Conservation (phyloP, 2,329 filamentous ascomycete genomes). For the Alternaria sp. region DNA sequence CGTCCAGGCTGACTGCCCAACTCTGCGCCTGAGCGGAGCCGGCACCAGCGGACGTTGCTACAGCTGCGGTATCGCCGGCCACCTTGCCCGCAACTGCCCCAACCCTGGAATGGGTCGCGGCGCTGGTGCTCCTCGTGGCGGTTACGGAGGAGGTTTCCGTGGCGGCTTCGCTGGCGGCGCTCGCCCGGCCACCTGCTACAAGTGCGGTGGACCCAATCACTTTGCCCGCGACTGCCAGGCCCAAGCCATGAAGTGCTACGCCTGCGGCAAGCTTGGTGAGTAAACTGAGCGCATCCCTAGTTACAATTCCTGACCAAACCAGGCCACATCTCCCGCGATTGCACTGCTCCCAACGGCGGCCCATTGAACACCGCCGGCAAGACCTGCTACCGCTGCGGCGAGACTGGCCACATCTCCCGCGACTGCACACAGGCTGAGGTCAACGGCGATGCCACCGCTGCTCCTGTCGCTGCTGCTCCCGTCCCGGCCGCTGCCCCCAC, state of each 20-base stretch:
- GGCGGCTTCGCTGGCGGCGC: conserved; percentile 76
- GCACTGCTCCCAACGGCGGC: conserved; percentile 94
- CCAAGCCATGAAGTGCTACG: conserved; percentile 98
- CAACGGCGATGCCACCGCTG: conserved; percentile 49
- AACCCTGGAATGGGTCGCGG: conserved; percentile 73
- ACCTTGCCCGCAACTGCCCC: conserved; percentile 89
- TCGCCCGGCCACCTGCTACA: conserved; percentile 70
- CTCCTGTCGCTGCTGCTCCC: conserved; percentile 26
- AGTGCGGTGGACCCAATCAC: conserved; percentile 87
- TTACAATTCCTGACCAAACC: conserved; percentile 6
- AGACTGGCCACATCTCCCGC: conserved; percentile 93
- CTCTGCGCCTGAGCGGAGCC: conserved; percentile 84
- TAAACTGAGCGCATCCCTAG: background rate
- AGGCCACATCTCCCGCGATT: conserved; percentile 92
- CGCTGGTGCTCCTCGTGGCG: conserved; percentile 72
- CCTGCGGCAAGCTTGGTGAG: conserved; percentile 79
- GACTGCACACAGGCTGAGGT: conserved; percentile 83
- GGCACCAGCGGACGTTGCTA: conserved; percentile 90
- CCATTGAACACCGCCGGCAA: conserved; percentile 95
- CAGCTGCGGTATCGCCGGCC: conserved; percentile 90
- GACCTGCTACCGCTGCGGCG: conserved; percentile 97
- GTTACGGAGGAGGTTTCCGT: conserved; percentile 72
- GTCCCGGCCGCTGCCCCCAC: conserved; percentile 52
- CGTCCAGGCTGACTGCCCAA: conserved; percentile 98
- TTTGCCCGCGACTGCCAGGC: conserved; percentile 98